Evolutionary conservation across 768 basidiomycete genomes (phyloP), one percentile per base, ranked within the genome.

Genomic region (Lactifluus subvellereus): DNA sequence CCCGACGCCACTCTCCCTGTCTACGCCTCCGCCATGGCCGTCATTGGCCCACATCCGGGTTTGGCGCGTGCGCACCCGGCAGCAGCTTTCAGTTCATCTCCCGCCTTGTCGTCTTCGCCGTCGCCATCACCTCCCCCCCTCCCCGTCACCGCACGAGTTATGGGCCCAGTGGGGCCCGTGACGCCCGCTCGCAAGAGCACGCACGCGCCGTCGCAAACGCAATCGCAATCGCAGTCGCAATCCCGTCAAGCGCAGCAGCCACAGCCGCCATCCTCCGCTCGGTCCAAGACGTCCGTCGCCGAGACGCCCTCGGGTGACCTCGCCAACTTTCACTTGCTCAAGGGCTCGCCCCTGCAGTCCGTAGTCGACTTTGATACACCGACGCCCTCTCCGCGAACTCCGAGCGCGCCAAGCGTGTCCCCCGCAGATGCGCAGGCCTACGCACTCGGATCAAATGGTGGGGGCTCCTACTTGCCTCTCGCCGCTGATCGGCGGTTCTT

Each of bases 291-390:
- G 38, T 62, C 65, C 33, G 37, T 60, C n/a, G 67, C 67, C n/a
- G 67, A 68, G 61, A 68, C 67, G 33, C 67, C 67, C 22, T 68
- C 67, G 27, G 67, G 67, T 33, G 67, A 68, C 16, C 67, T 68
- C 16, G 57, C 67, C 43, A 63, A 68, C 61, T 68, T 68, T 40
- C 61, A 60, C 27, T 47, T 68, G 32, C 61, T 68, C 54, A 63
- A 62, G 0, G 65, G 65, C 32, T 67, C 62, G 10, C 67, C 67
- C 33, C 42, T 66, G 20, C 60, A 66, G 43, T 62, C 65, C 54
- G 58, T 61, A 32, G 47, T 35, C 32, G 64, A 61, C 38, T 51
- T 66, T 38, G 66, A 65, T 40, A 66, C 63, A 16, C 57, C 66
- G n/a, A 66, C 63, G 3, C 66, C 63, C 11, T 66, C 66, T 42